Conservation (phyloP, 2,329 filamentous ascomycete species). For the Stenocarpella maydis region DNA sequence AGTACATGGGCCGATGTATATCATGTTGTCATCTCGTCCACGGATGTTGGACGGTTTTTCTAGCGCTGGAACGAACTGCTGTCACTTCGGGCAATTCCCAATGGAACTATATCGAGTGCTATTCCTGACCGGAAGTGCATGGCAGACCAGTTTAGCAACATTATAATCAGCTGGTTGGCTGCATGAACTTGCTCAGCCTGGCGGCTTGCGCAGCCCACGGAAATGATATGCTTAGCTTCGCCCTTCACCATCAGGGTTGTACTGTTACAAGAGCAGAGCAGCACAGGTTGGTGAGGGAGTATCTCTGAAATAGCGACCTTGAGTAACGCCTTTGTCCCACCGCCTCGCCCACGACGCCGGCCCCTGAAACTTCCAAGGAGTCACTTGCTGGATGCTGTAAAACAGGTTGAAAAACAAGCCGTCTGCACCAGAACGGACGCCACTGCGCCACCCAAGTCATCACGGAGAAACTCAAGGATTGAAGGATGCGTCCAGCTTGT, state of each 20-base stretch:
- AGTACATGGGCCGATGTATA: constrained; percentile 8
- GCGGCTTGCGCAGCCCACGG: not conserved
- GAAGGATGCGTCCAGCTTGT: constrained; percentile 59
- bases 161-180: not conserved
- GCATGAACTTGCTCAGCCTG: not conserved
- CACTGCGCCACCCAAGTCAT: not conserved
- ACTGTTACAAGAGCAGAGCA: not conserved
- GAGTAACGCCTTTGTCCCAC: constrained; percentile 18
- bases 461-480: constrained; percentile 19
- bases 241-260: not conserved
- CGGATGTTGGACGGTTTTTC: constrained; percentile 8
- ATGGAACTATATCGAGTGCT: not conserved
- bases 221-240: not conserved
- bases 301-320: constrained; percentile 5
- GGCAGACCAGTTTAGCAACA: not conserved
- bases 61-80: constrained; percentile 11
- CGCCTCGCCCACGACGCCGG: constrained; percentile 7
- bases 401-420: not conserved
- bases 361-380: not conserved
- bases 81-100: not conserved
- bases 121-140: not conserved
- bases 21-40: constrained; percentile 16
- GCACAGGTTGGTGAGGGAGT: not conserved
- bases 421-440: not conserved
- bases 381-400: constrained; percentile 15